Percentiles rank a stretch among this genome's conserved stretches.
Evolutionary conservation across 106 monocot species (phyloP).

Genomic region (Agapanthus africanus): DNA sequence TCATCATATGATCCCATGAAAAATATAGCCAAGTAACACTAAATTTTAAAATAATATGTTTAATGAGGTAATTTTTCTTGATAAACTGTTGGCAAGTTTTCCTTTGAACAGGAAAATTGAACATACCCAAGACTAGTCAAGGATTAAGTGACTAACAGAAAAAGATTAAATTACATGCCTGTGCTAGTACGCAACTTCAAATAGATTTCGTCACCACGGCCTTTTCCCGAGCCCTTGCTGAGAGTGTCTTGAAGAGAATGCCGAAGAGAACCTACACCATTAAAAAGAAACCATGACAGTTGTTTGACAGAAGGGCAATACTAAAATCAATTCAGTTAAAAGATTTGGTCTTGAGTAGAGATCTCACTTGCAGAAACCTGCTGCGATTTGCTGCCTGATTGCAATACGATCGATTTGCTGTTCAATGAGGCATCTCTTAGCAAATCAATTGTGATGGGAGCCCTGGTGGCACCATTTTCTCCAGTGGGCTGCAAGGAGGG

Average conservation of each 20-base stretch:
- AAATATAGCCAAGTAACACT: neutral
- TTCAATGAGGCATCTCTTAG: conserved; percentile 27
- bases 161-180: no score
- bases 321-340: neutral
- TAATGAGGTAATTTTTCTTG: no score
- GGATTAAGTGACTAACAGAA: no score
- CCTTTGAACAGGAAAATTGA: no score
- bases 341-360: neutral
- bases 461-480: conserved; percentile 57
- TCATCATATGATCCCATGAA: neutral
- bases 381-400: conserved; percentile 46
- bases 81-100: no score
- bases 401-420: conserved; percentile 41
- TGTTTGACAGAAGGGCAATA: no score
- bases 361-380: conserved; percentile 62
- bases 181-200: conserved; percentile 50
- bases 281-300: neutral
- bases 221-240: conserved; percentile 45
- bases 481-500: conserved; percentile 32
- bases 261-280: conserved; percentile 40
- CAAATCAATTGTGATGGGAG: conserved; percentile 43
- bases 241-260: conserved; percentile 58
- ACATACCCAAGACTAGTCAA: no score
- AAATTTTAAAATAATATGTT: neutral
- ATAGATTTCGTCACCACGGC: conserved; percentile 40